Percentiles rank a stretch among this genome's conserved stretches.
Evolutionary conservation across 352 stramenopile species (phyloP).

Genomic region (Phytopythium aichiense): DNA sequence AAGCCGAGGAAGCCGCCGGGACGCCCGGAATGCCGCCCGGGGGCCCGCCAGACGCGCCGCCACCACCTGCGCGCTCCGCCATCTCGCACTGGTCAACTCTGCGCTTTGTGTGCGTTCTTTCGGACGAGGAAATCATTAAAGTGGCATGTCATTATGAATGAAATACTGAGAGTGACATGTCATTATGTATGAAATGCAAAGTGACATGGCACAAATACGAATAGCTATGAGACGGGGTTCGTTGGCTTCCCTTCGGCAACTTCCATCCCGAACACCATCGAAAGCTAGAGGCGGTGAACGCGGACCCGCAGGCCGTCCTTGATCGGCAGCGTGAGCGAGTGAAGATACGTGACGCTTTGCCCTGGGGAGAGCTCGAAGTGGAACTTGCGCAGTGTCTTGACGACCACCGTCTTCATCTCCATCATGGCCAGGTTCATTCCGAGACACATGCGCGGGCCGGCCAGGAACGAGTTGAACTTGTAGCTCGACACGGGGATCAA

Average conservation of each 20-base stretch:
- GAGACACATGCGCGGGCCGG: constrained; percentile 37
- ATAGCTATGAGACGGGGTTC: not conserved
- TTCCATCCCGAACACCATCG: too few species aligned
- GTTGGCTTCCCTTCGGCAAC: too few species aligned
- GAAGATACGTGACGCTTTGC: constrained; percentile 23
- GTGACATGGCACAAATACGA: not conserved
- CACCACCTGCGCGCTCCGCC: not conserved
- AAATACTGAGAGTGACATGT: too few species aligned
- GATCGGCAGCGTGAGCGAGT: constrained; percentile 33
- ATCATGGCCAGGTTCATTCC: constrained; percentile 40
- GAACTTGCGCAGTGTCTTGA: constrained; percentile 27
- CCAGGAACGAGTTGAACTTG: constrained; percentile 47
- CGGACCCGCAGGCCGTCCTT: constrained; percentile 11
- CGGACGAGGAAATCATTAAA: not conserved
- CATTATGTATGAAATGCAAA: too few species aligned
- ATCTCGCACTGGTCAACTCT: not conserved
- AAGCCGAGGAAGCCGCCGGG: not conserved
- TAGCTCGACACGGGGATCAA: constrained; percentile 24
- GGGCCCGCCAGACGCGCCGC: not conserved
- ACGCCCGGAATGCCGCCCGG: not conserved
- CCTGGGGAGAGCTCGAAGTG: constrained; percentile 21
- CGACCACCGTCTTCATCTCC: constrained; percentile 36
- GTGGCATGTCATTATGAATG: not conserved
- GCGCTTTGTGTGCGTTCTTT: not conserved
- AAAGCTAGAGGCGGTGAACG: not conserved